phyloP scores from a whole-genome alignment of 306 rosid species.

The Myrica gale region DNA sequence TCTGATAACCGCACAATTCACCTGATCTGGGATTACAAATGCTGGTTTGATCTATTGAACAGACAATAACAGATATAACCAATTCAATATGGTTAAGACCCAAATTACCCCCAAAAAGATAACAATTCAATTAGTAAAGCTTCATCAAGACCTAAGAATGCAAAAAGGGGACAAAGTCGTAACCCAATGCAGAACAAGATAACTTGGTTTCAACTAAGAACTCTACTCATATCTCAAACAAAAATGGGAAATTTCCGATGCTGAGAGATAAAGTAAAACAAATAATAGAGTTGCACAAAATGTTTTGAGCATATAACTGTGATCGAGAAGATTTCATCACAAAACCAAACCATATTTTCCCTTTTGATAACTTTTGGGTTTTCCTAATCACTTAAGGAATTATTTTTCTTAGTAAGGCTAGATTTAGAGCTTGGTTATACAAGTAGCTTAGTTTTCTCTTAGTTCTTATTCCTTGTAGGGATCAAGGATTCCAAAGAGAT shows the following conservation, averaged over 20 bases:
- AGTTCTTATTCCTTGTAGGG: too few relatives aligned
- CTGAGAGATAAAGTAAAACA: conserved; percentile 2
- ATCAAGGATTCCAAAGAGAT: too few relatives aligned
- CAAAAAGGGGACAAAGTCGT: background rate
- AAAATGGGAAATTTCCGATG: background rate
- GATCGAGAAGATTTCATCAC: background rate
- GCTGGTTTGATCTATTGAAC: conserved; percentile 72
- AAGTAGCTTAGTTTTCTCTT: too few relatives aligned
- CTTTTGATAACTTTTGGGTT: too few relatives aligned
- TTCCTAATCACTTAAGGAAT: too few relatives aligned
- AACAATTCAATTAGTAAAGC: background rate
- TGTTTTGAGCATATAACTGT: background rate
- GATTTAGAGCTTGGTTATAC: too few relatives aligned
- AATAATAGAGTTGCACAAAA: conserved; percentile 5
- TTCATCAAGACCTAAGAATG: conserved; percentile 10
- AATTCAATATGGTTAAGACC: background rate
- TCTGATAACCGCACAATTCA: conserved; percentile 81
- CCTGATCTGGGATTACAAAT: conserved; percentile 74
- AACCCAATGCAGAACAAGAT: conserved; percentile 9
- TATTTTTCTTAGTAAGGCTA: too few relatives aligned
- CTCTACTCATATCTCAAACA: background rate
- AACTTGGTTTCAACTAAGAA: conserved; percentile 7
- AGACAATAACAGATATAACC: conserved; percentile 3
- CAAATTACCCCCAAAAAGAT: conserved; percentile 4
- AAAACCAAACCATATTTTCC: background rate